Evolutionary conservation across 768 basidiomycete species (phyloP), one percentile per base, ranked within the genome.

Genomic region (Tricholoma saponaceum): DNA sequence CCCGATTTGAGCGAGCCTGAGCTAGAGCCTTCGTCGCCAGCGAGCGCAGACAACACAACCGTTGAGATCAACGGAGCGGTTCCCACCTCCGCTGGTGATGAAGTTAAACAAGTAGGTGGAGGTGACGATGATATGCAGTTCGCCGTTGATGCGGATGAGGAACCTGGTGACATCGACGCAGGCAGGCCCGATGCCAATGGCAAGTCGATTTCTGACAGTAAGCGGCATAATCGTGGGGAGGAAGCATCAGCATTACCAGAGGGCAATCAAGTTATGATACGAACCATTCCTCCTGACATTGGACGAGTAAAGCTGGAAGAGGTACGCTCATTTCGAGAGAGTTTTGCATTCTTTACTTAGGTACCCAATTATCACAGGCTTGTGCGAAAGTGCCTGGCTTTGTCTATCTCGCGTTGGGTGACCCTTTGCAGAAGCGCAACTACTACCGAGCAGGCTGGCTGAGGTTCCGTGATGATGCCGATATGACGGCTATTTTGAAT

Each of bases 371-470:
- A 32, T 55, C 30, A 1, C 60, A 97, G 95, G 83, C 88, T 35
- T 90, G 90, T 66, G 75, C 79, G 57, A 85, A 83, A 63, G 77
- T 92, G 55, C 81, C 87, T 4, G 95, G 95, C 2, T 98, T 87
- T 69, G 77, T 91, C 49, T 90, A 96, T 71, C 82, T 98, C 14
- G 94, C 94, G 8, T 74, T 98, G 0, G 93, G 92, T 25, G 95
- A 98, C 62, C 95, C 96, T 9, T 73, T 92, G 41, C 91, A 93
- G 70, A 95, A 95, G 73, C 86, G 93, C 58, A 91, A 90, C 64
- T 98, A 90, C 69, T 94, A 96, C 68, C 90, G 96, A 30, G 92
- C 94, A 1, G 96, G 93, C 12, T 98, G 95, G 95, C 77, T 97
- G 58, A 85, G 85, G 61, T 97, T 95, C 69, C 76, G 74, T 41